Evolutionary conservation across 805 yeast genomes (phyloP).

Genomic region (Hagleromyces aurorensis): DNA sequence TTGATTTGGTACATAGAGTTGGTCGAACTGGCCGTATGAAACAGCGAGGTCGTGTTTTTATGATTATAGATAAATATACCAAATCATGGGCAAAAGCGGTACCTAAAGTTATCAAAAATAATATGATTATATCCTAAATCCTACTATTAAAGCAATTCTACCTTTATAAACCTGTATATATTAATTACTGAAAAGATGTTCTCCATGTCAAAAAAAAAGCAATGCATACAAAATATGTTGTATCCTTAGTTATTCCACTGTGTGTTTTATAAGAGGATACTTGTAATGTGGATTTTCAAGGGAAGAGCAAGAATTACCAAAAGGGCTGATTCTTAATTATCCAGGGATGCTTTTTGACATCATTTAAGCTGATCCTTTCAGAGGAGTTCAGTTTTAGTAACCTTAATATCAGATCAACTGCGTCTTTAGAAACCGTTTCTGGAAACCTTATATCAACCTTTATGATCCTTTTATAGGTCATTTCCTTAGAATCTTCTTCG

Average conservation of each 20-base stretch:
- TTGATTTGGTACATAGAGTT: slow-evolving; percentile 82
- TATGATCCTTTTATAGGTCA: slow-evolving; percentile 74
- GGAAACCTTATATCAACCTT: slow-evolving; percentile 74
- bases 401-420: slow-evolving; percentile 60
- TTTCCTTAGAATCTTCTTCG: slow-evolving; percentile 69
- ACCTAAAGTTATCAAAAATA: slow-evolving; percentile 57
- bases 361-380: slow-evolving; percentile 51
- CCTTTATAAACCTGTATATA: slow-evolving; percentile 4
- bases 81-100: slow-evolving; percentile 78
- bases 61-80: slow-evolving; percentile 61
- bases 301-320: slow-evolving; percentile 39
- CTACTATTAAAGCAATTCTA: too few relatives aligned
- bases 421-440: slow-evolving; percentile 57
- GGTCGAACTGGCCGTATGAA: slow-evolving; percentile 95
- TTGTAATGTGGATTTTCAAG: too few relatives aligned
- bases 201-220: neutral
- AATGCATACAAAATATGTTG: neutral
- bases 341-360: slow-evolving; percentile 79
- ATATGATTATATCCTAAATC: slow-evolving; percentile 28
- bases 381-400: slow-evolving; percentile 64
- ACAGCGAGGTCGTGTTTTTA: slow-evolving; percentile 77
- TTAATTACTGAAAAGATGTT: neutral
- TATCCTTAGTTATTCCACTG: too few relatives aligned
- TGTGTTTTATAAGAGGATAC: neutral
- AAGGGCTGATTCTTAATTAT: slow-evolving; percentile 51